Percentiles rank a stretch among this genome's conserved stretches.
Evolutionary conservation across 495 filamentous ascomycete species (phyloP).

Genomic region (Aspergillus carlsbadensis): DNA sequence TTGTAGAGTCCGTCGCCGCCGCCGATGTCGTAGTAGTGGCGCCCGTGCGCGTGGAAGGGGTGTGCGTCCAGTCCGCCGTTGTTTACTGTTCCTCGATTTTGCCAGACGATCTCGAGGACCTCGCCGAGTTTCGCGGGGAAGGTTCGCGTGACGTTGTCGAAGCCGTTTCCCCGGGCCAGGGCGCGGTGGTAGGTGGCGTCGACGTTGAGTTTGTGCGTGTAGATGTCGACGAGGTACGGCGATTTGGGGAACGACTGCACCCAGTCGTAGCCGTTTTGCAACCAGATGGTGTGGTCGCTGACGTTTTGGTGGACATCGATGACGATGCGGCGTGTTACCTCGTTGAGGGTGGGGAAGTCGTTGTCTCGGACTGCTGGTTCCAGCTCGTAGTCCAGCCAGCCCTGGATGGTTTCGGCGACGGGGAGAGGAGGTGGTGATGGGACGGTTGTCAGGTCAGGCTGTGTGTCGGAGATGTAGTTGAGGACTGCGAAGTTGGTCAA

Average conservation of each 20-base stretch:
- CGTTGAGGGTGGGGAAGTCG: constrained; percentile 44
- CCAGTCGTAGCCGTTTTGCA: constrained; percentile 51
- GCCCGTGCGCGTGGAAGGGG: constrained; percentile 60
- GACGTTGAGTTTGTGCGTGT: constrained; percentile 44
- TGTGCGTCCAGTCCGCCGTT: constrained; percentile 54
- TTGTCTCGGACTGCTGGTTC: constrained; percentile 32
- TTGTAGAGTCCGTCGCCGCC: constrained; percentile 56
- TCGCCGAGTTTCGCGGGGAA: constrained; percentile 58
- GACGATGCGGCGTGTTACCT: constrained; percentile 54
- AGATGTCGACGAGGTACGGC: constrained; percentile 58
- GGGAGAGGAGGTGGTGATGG: constrained; percentile 36
- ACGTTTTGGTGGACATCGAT: constrained; percentile 45
- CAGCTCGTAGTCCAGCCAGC: constrained; percentile 58
- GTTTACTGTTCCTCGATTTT: constrained; percentile 45
- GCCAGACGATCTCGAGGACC: constrained; percentile 60
- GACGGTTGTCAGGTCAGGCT: constrained; percentile 20
- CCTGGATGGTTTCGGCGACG: constrained; percentile 26
- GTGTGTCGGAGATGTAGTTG: constrained; percentile 36
- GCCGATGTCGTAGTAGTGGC: constrained; percentile 60
- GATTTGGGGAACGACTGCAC: constrained; percentile 35
- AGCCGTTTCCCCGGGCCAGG: constrained; percentile 33
- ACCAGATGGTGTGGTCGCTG: constrained; percentile 40
- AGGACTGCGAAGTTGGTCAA: constrained; percentile 53
- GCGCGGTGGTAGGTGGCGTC: constrained; percentile 33
- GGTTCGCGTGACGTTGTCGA: constrained; percentile 48